Percentiles rank a stretch among this genome's conserved stretches.
These are phyloP conservation scores for Handroanthus guayacan DNA, from an alignment of 257 asterid genomes.

Conservation along the genomic window DNA sequence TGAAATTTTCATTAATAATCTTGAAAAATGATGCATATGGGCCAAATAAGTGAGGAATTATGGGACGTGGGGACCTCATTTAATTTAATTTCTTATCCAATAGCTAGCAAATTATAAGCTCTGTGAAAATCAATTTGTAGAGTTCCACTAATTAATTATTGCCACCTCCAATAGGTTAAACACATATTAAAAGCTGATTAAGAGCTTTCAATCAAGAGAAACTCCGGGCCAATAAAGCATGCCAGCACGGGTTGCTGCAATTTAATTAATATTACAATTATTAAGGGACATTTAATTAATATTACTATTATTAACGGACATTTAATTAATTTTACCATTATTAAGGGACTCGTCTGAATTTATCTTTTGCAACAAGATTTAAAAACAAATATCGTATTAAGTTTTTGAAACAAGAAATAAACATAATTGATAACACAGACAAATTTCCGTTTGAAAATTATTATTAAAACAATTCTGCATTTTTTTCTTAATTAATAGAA, in stretches of 20 bases:
- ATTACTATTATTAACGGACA: too few relatives aligned
- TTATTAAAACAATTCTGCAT: too few relatives aligned
- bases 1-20: background rate
- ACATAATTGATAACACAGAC: too few relatives aligned
- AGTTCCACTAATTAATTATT: conserved; percentile 16
- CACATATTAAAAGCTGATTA: background rate
- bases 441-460: too few relatives aligned
- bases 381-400: too few relatives aligned
- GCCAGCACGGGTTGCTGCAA: conserved; percentile 20
- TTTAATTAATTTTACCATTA: too few relatives aligned
- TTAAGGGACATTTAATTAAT: background rate
- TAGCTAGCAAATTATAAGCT: background rate
- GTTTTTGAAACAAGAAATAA: too few relatives aligned
- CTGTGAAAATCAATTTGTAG: conserved; percentile 1
- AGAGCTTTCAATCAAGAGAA: background rate
- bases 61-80: conserved; percentile 39
- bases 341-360: too few relatives aligned
- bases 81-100: background rate
- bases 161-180: conserved; percentile 16
- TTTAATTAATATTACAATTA: background rate
- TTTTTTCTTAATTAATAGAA: too few relatives aligned
- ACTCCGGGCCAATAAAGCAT: conserved; percentile 7
- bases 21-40: conserved; percentile 42
- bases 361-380: too few relatives aligned
- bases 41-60: conserved; percentile 33